A percentile compares a stretch with the other conserved stretches of the same genome.
These are phyloP conservation scores for Saccharomycopsis javanensis DNA, from an alignment of 805 yeast species.

Conservation along the genomic window DNA sequence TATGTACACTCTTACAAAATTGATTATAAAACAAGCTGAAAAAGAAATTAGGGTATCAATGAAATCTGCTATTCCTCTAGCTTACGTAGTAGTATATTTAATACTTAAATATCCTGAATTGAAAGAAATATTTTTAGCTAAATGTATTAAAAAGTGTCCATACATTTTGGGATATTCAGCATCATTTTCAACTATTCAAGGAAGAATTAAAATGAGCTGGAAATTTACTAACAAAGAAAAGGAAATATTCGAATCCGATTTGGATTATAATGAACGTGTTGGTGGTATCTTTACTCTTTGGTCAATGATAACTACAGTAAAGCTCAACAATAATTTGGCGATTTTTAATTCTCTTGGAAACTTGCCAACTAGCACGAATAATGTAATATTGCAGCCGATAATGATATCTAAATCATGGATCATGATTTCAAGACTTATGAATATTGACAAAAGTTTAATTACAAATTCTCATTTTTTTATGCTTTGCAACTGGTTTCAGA, in stretches of 20 bases:
- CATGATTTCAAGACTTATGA: conserved; percentile 60
- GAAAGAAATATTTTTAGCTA: conserved; percentile 43
- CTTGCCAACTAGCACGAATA: not conserved
- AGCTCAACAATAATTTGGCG: conserved; percentile 1
- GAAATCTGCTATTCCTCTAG: conserved; percentile 71
- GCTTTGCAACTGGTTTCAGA: conserved; percentile 88
- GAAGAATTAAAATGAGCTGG: conserved; percentile 84
- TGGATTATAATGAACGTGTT: conserved; percentile 73
- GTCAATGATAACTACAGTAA: conserved; percentile 40
- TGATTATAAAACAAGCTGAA: conserved; percentile 84
- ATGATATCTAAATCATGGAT: conserved; percentile 57
- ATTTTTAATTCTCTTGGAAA: conserved; percentile 4
- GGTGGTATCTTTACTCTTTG: conserved; percentile 79
- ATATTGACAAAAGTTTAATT: conserved; percentile 40
- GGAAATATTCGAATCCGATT: conserved; percentile 40
- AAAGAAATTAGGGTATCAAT: conserved; percentile 79
- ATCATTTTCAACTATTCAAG: conserved; percentile 68
- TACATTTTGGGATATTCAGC: conserved; percentile 75
- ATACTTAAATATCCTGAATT: conserved; percentile 39
- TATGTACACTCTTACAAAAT: conserved; percentile 74
- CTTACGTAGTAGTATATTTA: conserved; percentile 48
- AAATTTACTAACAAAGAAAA: conserved; percentile 33
- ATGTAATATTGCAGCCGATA: conserved; percentile 33
- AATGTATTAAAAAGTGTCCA: conserved; percentile 89
- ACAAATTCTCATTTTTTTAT: conserved; percentile 63